These are phyloP conservation scores for Suillus ampliporus DNA, from an alignment of 768 basidiomycete species.

Conservation along the genomic window DNA sequence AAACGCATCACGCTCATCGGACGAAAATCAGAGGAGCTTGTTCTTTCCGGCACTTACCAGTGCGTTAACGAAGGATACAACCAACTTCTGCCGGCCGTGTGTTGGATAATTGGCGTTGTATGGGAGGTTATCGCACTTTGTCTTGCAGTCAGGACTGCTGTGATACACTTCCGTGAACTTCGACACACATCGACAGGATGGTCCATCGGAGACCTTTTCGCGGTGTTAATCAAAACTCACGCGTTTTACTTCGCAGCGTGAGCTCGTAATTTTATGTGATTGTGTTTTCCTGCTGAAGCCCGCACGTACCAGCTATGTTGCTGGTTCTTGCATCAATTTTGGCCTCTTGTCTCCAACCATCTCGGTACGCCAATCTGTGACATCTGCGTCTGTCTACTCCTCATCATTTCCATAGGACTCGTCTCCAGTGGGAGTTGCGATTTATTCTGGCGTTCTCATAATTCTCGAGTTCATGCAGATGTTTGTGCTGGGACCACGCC, in stretches of 20 bases:
- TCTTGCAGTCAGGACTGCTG: background rate
- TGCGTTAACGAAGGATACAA: background rate
- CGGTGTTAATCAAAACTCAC: background rate
- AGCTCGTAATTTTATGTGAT: background rate
- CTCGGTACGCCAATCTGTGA: background rate
- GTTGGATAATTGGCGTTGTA: background rate
- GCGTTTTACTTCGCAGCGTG: background rate
- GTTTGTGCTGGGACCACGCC: conserved; percentile 1
- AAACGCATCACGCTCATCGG: background rate
- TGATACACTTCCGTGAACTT: background rate
- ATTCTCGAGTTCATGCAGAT: background rate
- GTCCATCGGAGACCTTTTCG: background rate
- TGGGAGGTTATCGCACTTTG: background rate
- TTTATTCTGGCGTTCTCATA: background rate
- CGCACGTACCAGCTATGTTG: background rate
- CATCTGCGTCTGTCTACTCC: background rate
- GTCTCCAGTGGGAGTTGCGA: background rate
- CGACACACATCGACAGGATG: background rate
- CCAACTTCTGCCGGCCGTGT: too few species aligned
- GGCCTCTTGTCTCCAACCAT: background rate
- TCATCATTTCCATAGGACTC: background rate
- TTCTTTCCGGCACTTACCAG: background rate
- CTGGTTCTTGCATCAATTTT: background rate
- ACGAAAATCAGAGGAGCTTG: background rate
- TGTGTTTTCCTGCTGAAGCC: background rate